phyloP scores from a whole-genome alignment of 1,139 yeast genomes.

The Protomyces gravidus region DNA sequence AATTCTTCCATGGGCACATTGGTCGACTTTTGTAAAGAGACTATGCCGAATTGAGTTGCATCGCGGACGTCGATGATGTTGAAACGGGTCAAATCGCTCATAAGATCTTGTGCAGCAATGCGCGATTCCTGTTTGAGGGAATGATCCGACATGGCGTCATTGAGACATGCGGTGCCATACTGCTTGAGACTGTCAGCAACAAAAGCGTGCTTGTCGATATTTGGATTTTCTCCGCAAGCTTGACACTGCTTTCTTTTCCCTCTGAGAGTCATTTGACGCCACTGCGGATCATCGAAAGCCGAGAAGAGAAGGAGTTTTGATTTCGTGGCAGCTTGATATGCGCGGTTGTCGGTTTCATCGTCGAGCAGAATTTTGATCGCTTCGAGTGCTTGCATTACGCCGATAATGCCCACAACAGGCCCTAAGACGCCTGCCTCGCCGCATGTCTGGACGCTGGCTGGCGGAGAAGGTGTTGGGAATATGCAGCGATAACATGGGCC shows the following conservation, averaged over 20 bases:
- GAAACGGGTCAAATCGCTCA: conserved; percentile 45
- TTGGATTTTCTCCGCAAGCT: conserved; percentile 55
- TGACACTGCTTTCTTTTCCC: conserved; percentile 57
- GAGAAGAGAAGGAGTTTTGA: conserved; percentile 70
- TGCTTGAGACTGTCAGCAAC: conserved; percentile 49
- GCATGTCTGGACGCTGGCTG: conserved; percentile 76
- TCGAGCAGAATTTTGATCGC: conserved; percentile 59
- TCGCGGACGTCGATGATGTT: conserved; percentile 78
- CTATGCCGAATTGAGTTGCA: conserved; percentile 64
- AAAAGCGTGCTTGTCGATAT: conserved; percentile 50
- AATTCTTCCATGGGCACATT: conserved; percentile 60
- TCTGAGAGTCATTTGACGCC: conserved; percentile 78
- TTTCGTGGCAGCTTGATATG: conserved; percentile 33
- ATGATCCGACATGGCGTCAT: conserved; percentile 42
- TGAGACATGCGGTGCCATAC: conserved; percentile 74
- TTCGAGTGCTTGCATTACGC: conserved; percentile 84
- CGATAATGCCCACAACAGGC: conserved; percentile 89
- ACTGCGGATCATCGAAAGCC: conserved; percentile 52
- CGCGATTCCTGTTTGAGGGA: conserved; percentile 43
- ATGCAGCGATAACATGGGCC: conserved; percentile 97
- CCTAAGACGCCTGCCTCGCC: conserved; percentile 95
- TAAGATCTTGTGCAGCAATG: conserved; percentile 37
- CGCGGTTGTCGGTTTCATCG: conserved; percentile 41
- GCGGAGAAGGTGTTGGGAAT: conserved; percentile 86
- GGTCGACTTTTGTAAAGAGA: conserved; percentile 55